Evolutionary conservation across 305 asterid genomes (phyloP).

Genomic region (Striga hermonthica): DNA sequence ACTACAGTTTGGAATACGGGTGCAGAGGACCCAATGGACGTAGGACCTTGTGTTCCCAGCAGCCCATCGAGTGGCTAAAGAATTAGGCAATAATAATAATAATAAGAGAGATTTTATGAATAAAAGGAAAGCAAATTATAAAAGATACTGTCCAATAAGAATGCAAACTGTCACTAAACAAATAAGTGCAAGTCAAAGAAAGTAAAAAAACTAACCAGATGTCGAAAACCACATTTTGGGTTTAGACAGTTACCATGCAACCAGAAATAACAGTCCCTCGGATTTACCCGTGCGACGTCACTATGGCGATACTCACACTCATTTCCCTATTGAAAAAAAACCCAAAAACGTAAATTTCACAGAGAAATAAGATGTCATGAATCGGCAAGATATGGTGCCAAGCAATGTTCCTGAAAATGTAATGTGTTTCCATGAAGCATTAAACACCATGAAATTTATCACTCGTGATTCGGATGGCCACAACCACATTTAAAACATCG

Average conservation of each 20-base stretch:
- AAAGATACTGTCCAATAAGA: slow-evolving; percentile 15
- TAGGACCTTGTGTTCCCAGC: slow-evolving; percentile 53
- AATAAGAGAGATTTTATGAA: neutral
- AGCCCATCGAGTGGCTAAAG: slow-evolving; percentile 82
- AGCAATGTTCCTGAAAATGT: slow-evolving; percentile 14
- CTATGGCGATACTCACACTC: slow-evolving; percentile 95
- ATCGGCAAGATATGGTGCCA: slow-evolving; percentile 21
- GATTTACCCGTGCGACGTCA: slow-evolving; percentile 75
- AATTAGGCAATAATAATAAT: slow-evolving; percentile 1
- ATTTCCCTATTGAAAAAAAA: slow-evolving; percentile 55
- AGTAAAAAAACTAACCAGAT: slow-evolving; percentile 63
- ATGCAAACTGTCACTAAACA: neutral
- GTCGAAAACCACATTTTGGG: slow-evolving; percentile 76
- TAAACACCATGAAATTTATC: slow-evolving; percentile 13
- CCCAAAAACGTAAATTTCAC: slow-evolving; percentile 13
- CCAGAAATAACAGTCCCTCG: slow-evolving; percentile 91
- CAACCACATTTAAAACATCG: neutral
- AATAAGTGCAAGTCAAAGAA: slow-evolving; percentile 4
- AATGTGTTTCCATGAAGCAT: slow-evolving; percentile 1
- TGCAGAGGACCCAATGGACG: slow-evolving; percentile 47
- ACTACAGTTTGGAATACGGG: slow-evolving; percentile 40
- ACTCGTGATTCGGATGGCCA: neutral
- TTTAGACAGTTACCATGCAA: slow-evolving; percentile 73
- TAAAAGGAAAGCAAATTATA: slow-evolving; percentile 1
- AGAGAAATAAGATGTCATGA: slow-evolving; percentile 8